These are phyloP conservation scores for Actinomortierella wolfii DNA, from an alignment of 371 early-diverging fungal genomes.

Conservation along the genomic window DNA sequence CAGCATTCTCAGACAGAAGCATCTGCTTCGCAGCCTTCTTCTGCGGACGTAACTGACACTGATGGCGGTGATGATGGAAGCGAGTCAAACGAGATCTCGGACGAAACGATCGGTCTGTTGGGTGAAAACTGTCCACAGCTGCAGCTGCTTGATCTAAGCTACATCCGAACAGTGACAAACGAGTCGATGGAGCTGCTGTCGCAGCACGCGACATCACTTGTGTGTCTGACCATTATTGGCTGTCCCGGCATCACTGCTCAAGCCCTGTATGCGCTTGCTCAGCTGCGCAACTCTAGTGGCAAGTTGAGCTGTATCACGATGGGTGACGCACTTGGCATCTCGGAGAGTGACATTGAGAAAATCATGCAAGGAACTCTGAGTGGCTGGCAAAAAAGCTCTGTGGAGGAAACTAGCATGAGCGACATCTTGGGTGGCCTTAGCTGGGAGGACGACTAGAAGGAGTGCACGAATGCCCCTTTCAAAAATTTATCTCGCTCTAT, in stretches of 20 bases:
- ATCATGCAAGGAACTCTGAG: constrained; percentile 44
- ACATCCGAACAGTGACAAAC: constrained; percentile 39
- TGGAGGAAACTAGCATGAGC: constrained; percentile 39
- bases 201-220: constrained; percentile 23
- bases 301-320: constrained; percentile 47
- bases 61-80: not conserved
- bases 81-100: constrained; percentile 18
- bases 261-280: constrained; percentile 28
- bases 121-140: constrained; percentile 38
- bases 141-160: constrained; percentile 44
- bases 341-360: constrained; percentile 44
- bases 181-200: constrained; percentile 39
- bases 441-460: constrained; percentile 28
- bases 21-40: no score
- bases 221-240: constrained; percentile 47
- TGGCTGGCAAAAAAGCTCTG: constrained; percentile 46
- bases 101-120: constrained; percentile 17
- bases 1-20: no score
- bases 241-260: constrained; percentile 40
- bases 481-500: no score
- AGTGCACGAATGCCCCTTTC: no score
- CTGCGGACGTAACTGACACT: no score
- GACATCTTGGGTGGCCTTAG: constrained; percentile 40
- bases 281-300: constrained; percentile 27
- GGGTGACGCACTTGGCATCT: constrained; percentile 46